Percentiles rank a stretch among this genome's conserved stretches.
Conservation (phyloP, 2,329 filamentous ascomycete genomes). For the Alternaria arbusti region DNA sequence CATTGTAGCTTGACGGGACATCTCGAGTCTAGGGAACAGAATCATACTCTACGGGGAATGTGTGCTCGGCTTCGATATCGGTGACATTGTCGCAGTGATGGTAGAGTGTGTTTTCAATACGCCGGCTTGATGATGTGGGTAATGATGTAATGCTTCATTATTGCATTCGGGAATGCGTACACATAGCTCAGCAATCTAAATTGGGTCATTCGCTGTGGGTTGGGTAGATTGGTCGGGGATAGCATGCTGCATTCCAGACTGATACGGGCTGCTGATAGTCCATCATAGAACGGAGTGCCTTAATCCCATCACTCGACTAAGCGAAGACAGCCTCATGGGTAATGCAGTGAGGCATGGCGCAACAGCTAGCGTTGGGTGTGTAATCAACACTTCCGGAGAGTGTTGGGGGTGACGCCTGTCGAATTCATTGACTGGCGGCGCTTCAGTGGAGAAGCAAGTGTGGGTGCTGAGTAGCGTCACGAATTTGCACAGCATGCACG, state of each 20-base stretch:
- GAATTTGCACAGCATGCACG: too few relatives aligned
- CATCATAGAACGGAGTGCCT: too few relatives aligned
- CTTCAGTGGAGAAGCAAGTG: neutral
- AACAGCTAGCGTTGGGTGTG: too few relatives aligned
- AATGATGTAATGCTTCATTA: neutral
- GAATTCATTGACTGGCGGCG: neutral
- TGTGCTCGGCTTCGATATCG: neutral
- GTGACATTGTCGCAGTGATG: neutral
- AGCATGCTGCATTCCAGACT: too few relatives aligned
- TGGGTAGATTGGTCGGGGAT: too few relatives aligned
- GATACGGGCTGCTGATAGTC: too few relatives aligned
- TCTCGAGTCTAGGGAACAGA: neutral
- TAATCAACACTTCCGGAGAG: neutral
- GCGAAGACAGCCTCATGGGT: too few relatives aligned
- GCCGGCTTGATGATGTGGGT: neutral
- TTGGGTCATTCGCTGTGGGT: neutral
- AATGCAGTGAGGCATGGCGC: too few relatives aligned
- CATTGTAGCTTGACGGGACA: neutral
- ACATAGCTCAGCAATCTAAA: neutral
- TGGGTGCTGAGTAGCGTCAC: too few relatives aligned
- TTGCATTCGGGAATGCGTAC: neutral
- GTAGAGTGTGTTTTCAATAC: neutral
- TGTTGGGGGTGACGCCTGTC: neutral
- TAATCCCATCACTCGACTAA: too few relatives aligned
- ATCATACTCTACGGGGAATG: neutral